phyloP scores from a whole-genome alignment of 306 rosid species.

The Cicer chorassanicum region DNA sequence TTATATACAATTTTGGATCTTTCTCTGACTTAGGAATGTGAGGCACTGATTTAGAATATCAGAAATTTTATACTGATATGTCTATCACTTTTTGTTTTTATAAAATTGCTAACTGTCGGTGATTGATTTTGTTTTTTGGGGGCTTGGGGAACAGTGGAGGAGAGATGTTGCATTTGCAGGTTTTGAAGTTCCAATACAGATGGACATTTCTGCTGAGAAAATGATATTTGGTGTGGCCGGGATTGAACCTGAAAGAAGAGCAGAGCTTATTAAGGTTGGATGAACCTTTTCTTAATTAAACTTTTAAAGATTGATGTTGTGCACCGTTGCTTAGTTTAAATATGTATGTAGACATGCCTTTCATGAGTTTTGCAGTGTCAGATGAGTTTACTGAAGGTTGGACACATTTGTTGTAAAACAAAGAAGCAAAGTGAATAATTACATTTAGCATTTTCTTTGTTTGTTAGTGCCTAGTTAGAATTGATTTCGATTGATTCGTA shows the following conservation, averaged over 20 bases:
- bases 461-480: neutral
- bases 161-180: constrained; percentile 97
- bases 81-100: neutral
- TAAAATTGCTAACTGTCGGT: neutral
- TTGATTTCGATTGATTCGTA: neutral
- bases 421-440: neutral
- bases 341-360: neutral
- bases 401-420: constrained; percentile 14
- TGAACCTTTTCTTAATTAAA: constrained; percentile 7
- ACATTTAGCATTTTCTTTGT: neutral
- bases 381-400: neutral
- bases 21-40: neutral
- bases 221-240: constrained; percentile 80
- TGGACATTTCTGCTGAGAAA: constrained; percentile 91
- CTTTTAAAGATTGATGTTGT: neutral
- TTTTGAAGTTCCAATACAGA: constrained; percentile 85
- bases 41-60: constrained; percentile 3
- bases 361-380: neutral
- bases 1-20: too few relatives aligned
- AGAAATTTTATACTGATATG: constrained; percentile 2
- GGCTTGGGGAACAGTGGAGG: constrained; percentile 64
- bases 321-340: constrained; percentile 7
- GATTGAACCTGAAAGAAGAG: constrained; percentile 77
- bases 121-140: constrained; percentile 10
- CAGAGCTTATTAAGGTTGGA: constrained; percentile 77